Percentiles rank a stretch among this genome's conserved stretches.
phyloP scores from a whole-genome alignment of 192 early-diverging fungal species.

The Podila epigama region DNA sequence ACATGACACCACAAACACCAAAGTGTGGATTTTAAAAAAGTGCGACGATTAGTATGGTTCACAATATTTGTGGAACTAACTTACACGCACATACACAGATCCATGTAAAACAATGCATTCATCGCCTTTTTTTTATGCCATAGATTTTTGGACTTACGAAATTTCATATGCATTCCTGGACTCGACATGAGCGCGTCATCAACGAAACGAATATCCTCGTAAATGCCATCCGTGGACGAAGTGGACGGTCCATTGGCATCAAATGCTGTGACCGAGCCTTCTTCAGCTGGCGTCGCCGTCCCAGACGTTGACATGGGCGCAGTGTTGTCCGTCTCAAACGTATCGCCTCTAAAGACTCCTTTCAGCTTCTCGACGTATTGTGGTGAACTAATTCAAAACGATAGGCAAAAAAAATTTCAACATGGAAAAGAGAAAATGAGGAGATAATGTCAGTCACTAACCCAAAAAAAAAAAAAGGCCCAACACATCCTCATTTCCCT shows the following conservation, averaged over 20 bases:
- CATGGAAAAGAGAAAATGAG: neutral
- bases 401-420: neutral
- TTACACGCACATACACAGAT: neutral
- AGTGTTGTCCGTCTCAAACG: constrained; percentile 13
- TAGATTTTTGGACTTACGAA: constrained; percentile 57
- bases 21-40: too few species aligned
- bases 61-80: neutral
- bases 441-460: too few species aligned
- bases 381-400: constrained; percentile 54
- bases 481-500: too few species aligned
- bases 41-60: too few species aligned
- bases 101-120: neutral
- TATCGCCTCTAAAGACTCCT: constrained; percentile 22
- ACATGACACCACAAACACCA: too few species aligned
- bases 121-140: neutral
- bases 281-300: constrained; percentile 37
- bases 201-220: constrained; percentile 52
- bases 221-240: constrained; percentile 18
- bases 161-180: constrained; percentile 78
- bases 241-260: constrained; percentile 12
- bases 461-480: too few species aligned
- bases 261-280: constrained; percentile 3
- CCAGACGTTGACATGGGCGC: constrained; percentile 29
- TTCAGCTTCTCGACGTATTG: constrained; percentile 76
- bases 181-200: constrained; percentile 73